phyloP scores from a whole-genome alignment of 176 grass and related monocot species.

The Eleusine indica region DNA sequence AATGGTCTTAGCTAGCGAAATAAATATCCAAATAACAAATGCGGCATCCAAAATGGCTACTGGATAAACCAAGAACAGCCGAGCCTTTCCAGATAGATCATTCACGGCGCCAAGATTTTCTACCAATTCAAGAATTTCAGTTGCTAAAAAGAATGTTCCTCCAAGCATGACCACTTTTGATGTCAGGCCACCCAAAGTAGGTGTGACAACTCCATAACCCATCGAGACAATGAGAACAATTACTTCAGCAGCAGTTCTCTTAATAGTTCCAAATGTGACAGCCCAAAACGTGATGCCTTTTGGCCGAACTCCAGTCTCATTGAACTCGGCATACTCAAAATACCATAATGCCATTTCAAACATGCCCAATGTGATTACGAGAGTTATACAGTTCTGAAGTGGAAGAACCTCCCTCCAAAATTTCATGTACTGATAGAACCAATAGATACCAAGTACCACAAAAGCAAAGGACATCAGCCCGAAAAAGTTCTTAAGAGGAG shows the following conservation, averaged over 20 bases:
- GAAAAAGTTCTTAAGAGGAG: slow-evolving; percentile 95
- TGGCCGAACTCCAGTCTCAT: slow-evolving; percentile 79
- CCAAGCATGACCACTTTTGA: slow-evolving; percentile 97
- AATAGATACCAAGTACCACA: slow-evolving; percentile 81
- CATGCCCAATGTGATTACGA: slow-evolving; percentile 97
- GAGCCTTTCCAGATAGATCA: slow-evolving; percentile 95
- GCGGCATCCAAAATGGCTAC: slow-evolving; percentile 95
- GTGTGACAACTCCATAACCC: slow-evolving; percentile 93
- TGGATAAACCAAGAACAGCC: slow-evolving; percentile 93
- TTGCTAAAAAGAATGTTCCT: slow-evolving; percentile 93
- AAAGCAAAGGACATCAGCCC: slow-evolving; percentile 95
- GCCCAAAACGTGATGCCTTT: slow-evolving; percentile 98
- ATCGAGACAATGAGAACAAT: slow-evolving; percentile 94
- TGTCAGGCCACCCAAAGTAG: slow-evolving; percentile 92
- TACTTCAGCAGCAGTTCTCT: slow-evolving; percentile 82
- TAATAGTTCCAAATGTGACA: slow-evolving; percentile 89
- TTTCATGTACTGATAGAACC: slow-evolving; percentile 97
- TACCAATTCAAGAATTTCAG: slow-evolving; percentile 95
- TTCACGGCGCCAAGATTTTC: slow-evolving; percentile 97
- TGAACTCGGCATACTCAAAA: slow-evolving; percentile 98
- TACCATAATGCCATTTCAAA: slow-evolving; percentile 98
- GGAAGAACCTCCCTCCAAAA: slow-evolving; percentile 97
- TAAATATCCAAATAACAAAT: slow-evolving; percentile 97
- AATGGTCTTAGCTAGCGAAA: slow-evolving; percentile 87
- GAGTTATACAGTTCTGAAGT: slow-evolving; percentile 98